Evolutionary conservation across 169 alveolate species (phyloP).

Genomic region (Theileria parva): DNA sequence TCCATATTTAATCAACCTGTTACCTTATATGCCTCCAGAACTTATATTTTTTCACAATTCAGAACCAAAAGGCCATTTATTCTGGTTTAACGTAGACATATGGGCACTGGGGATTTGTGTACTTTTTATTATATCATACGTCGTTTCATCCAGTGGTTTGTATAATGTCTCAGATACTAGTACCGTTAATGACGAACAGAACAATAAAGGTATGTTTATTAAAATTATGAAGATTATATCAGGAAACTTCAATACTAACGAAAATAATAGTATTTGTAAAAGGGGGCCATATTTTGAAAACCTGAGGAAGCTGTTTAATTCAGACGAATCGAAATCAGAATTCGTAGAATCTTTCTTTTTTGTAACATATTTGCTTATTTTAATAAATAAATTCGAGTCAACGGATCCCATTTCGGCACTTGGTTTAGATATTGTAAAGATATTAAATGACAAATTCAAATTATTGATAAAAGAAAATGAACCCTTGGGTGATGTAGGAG

Average conservation of each 20-base stretch:
- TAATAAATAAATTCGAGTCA: not conserved
- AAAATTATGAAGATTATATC: too few relatives aligned
- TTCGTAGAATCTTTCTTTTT: constrained; percentile 1
- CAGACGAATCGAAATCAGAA: not conserved
- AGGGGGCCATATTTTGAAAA: not conserved
- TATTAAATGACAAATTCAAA: not conserved
- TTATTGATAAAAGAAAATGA: constrained; percentile 5
- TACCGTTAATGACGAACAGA: too few relatives aligned
- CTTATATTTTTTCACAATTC: not conserved
- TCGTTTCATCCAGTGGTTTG: not conserved
- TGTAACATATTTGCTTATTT: constrained; percentile 3
- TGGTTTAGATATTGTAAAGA: constrained; percentile 2
- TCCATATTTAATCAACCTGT: not conserved
- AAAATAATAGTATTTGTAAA: not conserved
- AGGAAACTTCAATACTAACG: not conserved
- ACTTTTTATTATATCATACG: constrained; percentile 11
- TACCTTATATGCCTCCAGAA: constrained; percentile 38
- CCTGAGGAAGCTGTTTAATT: not conserved
- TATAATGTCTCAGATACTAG: not conserved
- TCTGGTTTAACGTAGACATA: constrained; percentile 37
- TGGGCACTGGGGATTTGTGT: constrained; percentile 57
- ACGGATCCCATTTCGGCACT: not conserved
- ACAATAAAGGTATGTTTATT: too few relatives aligned
- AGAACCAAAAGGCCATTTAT: not conserved
- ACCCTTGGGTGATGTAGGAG: not conserved